Evolutionary conservation across 176 grass and related monocot genomes (phyloP), one percentile per base, ranked within the genome.

Genomic region (Juncus effusus): DNA sequence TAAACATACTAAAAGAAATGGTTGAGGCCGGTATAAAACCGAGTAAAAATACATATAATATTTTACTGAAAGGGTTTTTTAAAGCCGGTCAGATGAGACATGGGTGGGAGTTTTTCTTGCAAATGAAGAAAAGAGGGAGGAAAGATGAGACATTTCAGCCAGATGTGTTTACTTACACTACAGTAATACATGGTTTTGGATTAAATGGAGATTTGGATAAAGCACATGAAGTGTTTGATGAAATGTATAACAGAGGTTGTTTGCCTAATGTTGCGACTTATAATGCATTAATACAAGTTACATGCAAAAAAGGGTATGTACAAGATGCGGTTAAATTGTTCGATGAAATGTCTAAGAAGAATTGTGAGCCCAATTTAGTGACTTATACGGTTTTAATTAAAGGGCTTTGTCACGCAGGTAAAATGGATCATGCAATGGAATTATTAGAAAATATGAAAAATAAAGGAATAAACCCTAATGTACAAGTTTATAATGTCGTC

Each of bases 51-150:
- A 97, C 94, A 3, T 93, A 97, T 45, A 97, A 97, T 50, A 73
- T 92, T 63, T 73, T 97, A 41, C 88, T 93, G 12, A 92, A 92
- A 67, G 94, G 94, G 7, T 89, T 93, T 72, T 93, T 97, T 83
- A 63, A 85, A 39, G 81, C 85, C n/a, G 78, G 83, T 39, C 94
- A 86, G 56, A 15, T 86, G 13, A 60, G 47, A 37, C 82, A 97
- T 65, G 88, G 85, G 13, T 79, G 85, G 77, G 56, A 63, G 8
- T 97, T 97, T 81, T 97, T 93, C 80, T 67, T 82, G 28, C 85
- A 97, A 60, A 97, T 97, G 85, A 97, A 92, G 75, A 91, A 84
- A 79, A 83, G 94, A 62, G 85, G 82, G 1, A 44, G 12, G 35
- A 77, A 64, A 61, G 77, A 86, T 38, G 74, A 62, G 3, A 75